Conservation (phyloP, 2,329 filamentous ascomycete species). For the Calonectria crousiana region DNA sequence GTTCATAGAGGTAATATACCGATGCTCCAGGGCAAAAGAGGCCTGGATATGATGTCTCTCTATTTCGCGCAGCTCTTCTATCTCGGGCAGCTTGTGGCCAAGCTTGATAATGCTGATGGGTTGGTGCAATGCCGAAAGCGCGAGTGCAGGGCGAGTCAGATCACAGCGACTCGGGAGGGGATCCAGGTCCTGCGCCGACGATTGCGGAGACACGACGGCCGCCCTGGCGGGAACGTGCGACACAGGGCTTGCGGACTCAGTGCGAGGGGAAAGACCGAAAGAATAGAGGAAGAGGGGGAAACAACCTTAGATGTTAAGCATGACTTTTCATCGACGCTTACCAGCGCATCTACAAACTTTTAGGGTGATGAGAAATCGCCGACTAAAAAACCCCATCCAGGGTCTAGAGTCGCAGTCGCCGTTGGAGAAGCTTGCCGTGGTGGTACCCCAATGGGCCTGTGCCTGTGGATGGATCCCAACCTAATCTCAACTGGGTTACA, state of each 20-base stretch:
- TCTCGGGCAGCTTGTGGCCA: neutral
- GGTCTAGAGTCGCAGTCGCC: neutral
- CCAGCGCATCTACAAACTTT: neutral
- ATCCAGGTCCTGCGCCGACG: neutral
- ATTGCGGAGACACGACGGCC: conserved; percentile 4
- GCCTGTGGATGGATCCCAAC: conserved; percentile 7
- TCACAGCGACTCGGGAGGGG: neutral
- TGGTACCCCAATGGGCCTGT: neutral
- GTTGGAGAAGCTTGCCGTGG: neutral
- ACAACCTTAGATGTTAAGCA: conserved; percentile 25
- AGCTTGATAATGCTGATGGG: neutral
- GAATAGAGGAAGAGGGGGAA: neutral
- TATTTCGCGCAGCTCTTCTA: neutral
- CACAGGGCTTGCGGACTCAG: neutral
- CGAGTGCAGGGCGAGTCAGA: neutral
- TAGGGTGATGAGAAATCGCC: neutral
- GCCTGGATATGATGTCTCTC: neutral
- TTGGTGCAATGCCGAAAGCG: neutral
- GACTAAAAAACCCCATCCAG: neutral
- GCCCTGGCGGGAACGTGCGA: conserved; percentile 1
- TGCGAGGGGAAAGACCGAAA: neutral
- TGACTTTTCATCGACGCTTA: conserved; percentile 24
- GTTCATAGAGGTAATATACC: neutral
- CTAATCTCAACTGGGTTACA: conserved; percentile 20
- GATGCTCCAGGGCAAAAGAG: neutral